Evolutionary conservation across 371 early-diverging fungal genomes (phyloP).

Genomic region (Mucor indicus): DNA sequence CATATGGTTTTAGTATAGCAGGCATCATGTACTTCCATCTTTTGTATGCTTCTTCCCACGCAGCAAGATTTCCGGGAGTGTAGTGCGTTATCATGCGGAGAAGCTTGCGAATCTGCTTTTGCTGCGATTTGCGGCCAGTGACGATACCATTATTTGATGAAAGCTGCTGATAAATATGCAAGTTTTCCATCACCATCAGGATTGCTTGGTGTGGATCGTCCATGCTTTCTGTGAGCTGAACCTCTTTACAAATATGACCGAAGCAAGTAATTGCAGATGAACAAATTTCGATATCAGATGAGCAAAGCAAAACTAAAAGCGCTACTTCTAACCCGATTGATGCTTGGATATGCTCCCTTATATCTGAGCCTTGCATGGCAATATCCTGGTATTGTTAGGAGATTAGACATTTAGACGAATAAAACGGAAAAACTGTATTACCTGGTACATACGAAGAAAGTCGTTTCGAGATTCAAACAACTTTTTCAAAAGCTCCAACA

Average conservation of each 20-base stretch:
- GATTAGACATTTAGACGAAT: too few relatives aligned
- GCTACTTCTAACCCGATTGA: constrained; percentile 76
- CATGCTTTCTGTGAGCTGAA: constrained; percentile 55
- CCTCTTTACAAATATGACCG: constrained; percentile 62
- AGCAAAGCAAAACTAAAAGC: constrained; percentile 73
- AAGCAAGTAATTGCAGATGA: constrained; percentile 62
- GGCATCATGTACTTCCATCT: constrained; percentile 72
- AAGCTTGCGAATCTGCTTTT: constrained; percentile 73
- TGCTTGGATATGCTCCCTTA: constrained; percentile 65
- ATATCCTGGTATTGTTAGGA: constrained; percentile 22
- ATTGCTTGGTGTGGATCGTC: constrained; percentile 53
- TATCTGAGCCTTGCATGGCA: constrained; percentile 52
- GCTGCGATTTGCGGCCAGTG: constrained; percentile 74
- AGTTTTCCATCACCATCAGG: constrained; percentile 69
- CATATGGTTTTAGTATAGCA: constrained; percentile 47
- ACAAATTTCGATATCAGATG: constrained; percentile 72
- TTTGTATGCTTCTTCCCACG: constrained; percentile 85
- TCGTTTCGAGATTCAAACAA: constrained; percentile 62
- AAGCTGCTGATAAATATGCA: constrained; percentile 71
- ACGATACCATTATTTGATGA: constrained; percentile 56
- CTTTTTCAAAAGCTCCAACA: constrained; percentile 59
- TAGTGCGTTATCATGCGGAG: constrained; percentile 67
- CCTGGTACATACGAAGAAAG: constrained; percentile 51
- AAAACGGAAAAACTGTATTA: too few relatives aligned
- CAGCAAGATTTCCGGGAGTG: constrained; percentile 77